Percentiles rank a stretch among this genome's conserved stretches.
phyloP scores from a whole-genome alignment of 306 rosid species.

The Vicia faba region DNA sequence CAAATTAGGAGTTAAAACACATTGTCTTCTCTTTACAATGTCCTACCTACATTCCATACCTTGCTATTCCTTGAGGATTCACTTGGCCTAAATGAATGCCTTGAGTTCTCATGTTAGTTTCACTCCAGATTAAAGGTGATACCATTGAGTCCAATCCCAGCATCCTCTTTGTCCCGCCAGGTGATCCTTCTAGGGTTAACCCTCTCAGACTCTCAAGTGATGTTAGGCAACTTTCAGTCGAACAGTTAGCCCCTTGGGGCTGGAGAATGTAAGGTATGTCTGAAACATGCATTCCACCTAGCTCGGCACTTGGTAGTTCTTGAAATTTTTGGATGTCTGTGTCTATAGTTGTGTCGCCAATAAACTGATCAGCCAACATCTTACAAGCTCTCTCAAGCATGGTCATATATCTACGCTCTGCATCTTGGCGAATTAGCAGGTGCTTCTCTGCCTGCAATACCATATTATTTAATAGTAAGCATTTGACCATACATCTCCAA shows the following conservation, averaged over 20 bases:
- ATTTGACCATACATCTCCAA: background rate
- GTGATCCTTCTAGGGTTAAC: constrained; percentile 70
- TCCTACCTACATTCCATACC: constrained; percentile 67
- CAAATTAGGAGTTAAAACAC: constrained; percentile 38
- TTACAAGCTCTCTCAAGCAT: constrained; percentile 97
- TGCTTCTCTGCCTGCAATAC: constrained; percentile 91
- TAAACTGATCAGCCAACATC: constrained; percentile 89
- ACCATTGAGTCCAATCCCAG: constrained; percentile 58
- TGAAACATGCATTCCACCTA: constrained; percentile 52
- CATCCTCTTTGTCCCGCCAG: constrained; percentile 58
- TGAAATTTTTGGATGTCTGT: constrained; percentile 58
- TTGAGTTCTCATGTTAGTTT: constrained; percentile 66
- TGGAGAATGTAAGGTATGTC: constrained; percentile 57
- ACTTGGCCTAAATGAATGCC: constrained; percentile 63
- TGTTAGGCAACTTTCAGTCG: constrained; percentile 86
- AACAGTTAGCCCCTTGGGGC: constrained; percentile 73
- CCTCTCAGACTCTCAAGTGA: constrained; percentile 80
- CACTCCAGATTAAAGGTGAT: constrained; percentile 67
- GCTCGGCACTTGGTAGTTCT: constrained; percentile 50
- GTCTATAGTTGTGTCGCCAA: constrained; percentile 58
- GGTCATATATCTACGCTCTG: constrained; percentile 79
- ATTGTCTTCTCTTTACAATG: constrained; percentile 36
- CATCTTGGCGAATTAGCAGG: constrained; percentile 92
- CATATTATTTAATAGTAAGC: constrained; percentile 19
- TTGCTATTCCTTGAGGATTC: constrained; percentile 59